A percentile compares a stretch with the other conserved stretches of the same genome.
phyloP scores from a whole-genome alignment of 345 rosid species.

The Tarenaya hassleriana region DNA sequence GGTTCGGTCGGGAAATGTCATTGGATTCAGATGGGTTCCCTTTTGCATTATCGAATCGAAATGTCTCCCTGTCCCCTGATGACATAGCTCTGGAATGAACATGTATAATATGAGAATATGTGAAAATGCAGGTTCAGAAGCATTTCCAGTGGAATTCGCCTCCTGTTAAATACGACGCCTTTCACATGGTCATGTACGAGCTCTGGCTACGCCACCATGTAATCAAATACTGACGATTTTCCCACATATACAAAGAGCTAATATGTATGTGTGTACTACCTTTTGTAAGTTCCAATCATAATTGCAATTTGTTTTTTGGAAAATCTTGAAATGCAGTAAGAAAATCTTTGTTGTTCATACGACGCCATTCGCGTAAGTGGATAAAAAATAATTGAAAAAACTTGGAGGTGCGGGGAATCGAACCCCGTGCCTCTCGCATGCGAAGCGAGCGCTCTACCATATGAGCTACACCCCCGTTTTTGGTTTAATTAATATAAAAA shows the following conservation, averaged over 20 bases:
- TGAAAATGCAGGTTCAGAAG: slow-evolving; percentile 62
- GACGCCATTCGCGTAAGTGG: too few relatives aligned
- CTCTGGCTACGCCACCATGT: slow-evolving; percentile 92
- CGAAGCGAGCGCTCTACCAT: slow-evolving; percentile 99
- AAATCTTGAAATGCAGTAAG: too few relatives aligned
- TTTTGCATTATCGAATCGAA: too few relatives aligned
- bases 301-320: too few relatives aligned
- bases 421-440: slow-evolving; percentile 99
- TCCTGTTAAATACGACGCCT: slow-evolving; percentile 65
- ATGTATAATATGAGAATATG: slow-evolving; percentile 19
- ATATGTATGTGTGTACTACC: too few relatives aligned
- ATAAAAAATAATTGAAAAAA: too few relatives aligned
- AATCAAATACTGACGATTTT: slow-evolving; percentile 52
- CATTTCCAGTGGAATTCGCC: slow-evolving; percentile 96
- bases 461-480: slow-evolving; percentile 93
- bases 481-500: too few relatives aligned
- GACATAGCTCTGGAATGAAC: too few relatives aligned
- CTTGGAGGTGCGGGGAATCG: slow-evolving; percentile 98
- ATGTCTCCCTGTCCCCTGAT: not conserved
- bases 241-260: not conserved
- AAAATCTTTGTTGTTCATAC: too few relatives aligned
- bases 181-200: slow-evolving; percentile 95
- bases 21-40: too few relatives aligned
- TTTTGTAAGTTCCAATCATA: not conserved
- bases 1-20: too few relatives aligned